These are phyloP conservation scores for Exophiala bonariae DNA, from an alignment of 2,329 filamentous ascomycete genomes.

Conservation along the genomic window DNA sequence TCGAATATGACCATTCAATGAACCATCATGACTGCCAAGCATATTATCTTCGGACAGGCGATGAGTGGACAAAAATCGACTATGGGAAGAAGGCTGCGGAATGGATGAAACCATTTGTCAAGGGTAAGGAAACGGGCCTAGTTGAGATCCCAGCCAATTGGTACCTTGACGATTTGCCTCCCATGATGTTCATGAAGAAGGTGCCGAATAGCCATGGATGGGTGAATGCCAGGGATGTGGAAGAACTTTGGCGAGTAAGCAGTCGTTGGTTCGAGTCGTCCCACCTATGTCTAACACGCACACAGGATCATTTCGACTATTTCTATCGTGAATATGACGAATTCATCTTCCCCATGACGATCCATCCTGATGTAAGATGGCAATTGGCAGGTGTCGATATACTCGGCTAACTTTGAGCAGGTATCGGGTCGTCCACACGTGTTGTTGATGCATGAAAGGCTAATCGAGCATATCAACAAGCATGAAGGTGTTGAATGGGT, in stretches of 20 bases:
- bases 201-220: conserved; percentile 56
- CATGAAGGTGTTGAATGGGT: conserved; percentile 52
- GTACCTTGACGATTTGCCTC: conserved; percentile 46
- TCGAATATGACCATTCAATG: conserved; percentile 47
- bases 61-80: conserved; percentile 47
- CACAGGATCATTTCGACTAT: conserved; percentile 60
- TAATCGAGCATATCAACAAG: conserved; percentile 69
- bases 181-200: conserved; percentile 49
- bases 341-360: conserved; percentile 75
- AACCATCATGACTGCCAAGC: conserved; percentile 46
- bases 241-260: conserved; percentile 48
- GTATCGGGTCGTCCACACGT: conserved; percentile 71
- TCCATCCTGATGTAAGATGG: conserved; percentile 74
- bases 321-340: conserved; percentile 76
- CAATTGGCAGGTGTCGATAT: too few species aligned
- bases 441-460: conserved; percentile 70
- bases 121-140: conserved; percentile 39
- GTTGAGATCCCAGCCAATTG: conserved; percentile 47
- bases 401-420: too few species aligned
- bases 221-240: conserved; percentile 57
- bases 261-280: too few species aligned
- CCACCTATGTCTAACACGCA: too few species aligned
- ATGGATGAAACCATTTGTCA: conserved; percentile 52
- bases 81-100: conserved; percentile 41
- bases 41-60: conserved; percentile 45